Percentiles rank a stretch among this genome's conserved stretches.
Evolutionary conservation across 2,329 filamentous ascomycete genomes (phyloP).

Genomic region (Coniochaeta hoffmannii): DNA sequence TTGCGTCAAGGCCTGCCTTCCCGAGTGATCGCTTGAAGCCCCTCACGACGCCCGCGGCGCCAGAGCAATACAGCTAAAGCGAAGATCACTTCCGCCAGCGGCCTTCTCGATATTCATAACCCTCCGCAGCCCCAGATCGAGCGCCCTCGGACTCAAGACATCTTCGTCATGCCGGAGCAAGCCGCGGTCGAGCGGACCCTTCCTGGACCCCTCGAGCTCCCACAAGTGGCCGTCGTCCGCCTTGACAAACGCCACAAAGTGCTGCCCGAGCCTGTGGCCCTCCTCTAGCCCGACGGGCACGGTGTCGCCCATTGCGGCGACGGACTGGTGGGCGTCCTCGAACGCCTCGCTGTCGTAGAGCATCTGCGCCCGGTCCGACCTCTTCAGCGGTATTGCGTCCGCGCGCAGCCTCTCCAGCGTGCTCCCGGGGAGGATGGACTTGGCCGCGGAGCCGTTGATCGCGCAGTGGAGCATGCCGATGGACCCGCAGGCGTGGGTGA

Average conservation of each 20-base stretch:
- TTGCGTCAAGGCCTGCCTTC: not conserved
- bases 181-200: slow-evolving; percentile 65
- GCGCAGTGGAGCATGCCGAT: slow-evolving; percentile 70
- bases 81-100: slow-evolving; percentile 22
- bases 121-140: slow-evolving; percentile 48
- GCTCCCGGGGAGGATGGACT: slow-evolving; percentile 44
- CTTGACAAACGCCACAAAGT: slow-evolving; percentile 79
- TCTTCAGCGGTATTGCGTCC: slow-evolving; percentile 55
- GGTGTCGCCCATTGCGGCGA: slow-evolving; percentile 62
- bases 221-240: slow-evolving; percentile 57
- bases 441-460: slow-evolving; percentile 57
- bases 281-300: slow-evolving; percentile 53
- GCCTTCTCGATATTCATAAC: slow-evolving; percentile 31
- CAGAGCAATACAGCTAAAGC: slow-evolving; percentile 31
- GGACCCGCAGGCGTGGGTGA: slow-evolving; percentile 73
- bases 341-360: slow-evolving; percentile 64
- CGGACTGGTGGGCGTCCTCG: slow-evolving; percentile 65
- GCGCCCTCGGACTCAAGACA: slow-evolving; percentile 58
- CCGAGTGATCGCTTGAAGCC: not conserved
- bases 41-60: slow-evolving; percentile 15
- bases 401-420: slow-evolving; percentile 51
- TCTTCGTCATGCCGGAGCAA: slow-evolving; percentile 47
- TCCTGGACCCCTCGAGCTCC: slow-evolving; percentile 71
- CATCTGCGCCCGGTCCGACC: slow-evolving; percentile 55
- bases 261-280: slow-evolving; percentile 50